Evolutionary conservation across 768 basidiomycete species (phyloP).

Genomic region (Mycena latifolia): DNA sequence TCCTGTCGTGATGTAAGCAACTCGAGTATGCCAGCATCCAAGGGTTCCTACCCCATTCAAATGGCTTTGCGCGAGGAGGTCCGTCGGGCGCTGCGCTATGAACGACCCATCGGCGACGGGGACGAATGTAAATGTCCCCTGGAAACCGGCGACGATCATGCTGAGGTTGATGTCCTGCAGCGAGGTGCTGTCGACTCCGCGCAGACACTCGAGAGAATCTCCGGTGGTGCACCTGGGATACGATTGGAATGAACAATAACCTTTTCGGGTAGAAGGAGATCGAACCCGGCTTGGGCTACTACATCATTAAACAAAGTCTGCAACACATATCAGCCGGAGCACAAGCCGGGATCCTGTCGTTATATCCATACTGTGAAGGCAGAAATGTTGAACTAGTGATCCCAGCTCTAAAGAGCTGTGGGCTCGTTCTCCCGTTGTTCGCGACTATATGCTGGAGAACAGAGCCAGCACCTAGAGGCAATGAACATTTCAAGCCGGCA

Average conservation of each 20-base stretch:
- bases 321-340: too few species aligned
- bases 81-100: conserved; percentile 45
- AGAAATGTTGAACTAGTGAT: too few species aligned
- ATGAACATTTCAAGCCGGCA: too few species aligned
- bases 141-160: conserved; percentile 36
- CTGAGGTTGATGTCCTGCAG: too few species aligned
- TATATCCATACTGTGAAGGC: too few species aligned
- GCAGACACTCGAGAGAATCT: conserved; percentile 7
- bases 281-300: too few species aligned
- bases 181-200: neutral
- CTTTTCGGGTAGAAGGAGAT: too few species aligned
- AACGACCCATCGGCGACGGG: conserved; percentile 48
- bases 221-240: neutral
- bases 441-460: too few species aligned
- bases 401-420: too few species aligned
- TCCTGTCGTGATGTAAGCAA: too few species aligned
- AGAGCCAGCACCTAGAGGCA: conserved; percentile 50
- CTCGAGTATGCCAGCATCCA: neutral
- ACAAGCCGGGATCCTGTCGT: conserved; percentile 25
- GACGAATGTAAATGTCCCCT: conserved; percentile 38
- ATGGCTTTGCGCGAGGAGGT: conserved; percentile 38
- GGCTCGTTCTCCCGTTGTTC: too few species aligned
- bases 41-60: conserved; percentile 44
- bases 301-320: too few species aligned
- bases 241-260: conserved; percentile 4